Conservation (phyloP, 129 eudicot species). For the Chrysanthemum lavandulifolium region DNA sequence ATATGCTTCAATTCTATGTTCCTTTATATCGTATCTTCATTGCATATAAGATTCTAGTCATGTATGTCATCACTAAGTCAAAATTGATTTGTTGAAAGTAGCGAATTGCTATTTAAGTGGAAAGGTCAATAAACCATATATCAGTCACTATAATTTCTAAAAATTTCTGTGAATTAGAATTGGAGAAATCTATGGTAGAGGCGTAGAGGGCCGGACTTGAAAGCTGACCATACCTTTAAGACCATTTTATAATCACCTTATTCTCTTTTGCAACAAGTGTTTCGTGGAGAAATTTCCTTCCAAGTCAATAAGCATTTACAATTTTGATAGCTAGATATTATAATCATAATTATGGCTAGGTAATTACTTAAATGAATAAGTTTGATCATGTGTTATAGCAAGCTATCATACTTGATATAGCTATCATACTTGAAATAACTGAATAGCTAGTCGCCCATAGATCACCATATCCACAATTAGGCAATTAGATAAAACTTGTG, state of each 20-base stretch:
- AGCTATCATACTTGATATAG: neutral
- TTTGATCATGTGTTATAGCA: neutral
- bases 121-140: no score
- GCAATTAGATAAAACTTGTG: no score
- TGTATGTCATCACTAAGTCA: no score
- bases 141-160: neutral
- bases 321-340: neutral
- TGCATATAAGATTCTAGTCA: no score
- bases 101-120: no score
- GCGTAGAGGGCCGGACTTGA: neutral
- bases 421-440: no score
- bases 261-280: no score
- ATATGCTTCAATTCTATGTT: no score
- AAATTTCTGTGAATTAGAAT: neutral
- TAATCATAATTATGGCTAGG: neutral
- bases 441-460: neutral
- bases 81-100: no score
- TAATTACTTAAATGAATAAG: neutral
- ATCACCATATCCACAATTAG: no score
- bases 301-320: neutral
- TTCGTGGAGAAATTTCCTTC: no score
- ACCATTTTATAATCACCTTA: neutral
- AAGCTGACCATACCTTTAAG: neutral
- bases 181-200: neutral
- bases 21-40: no score